Conservation (phyloP, 2,329 filamentous ascomycete species). For the Cytospora paraplurivora region DNA sequence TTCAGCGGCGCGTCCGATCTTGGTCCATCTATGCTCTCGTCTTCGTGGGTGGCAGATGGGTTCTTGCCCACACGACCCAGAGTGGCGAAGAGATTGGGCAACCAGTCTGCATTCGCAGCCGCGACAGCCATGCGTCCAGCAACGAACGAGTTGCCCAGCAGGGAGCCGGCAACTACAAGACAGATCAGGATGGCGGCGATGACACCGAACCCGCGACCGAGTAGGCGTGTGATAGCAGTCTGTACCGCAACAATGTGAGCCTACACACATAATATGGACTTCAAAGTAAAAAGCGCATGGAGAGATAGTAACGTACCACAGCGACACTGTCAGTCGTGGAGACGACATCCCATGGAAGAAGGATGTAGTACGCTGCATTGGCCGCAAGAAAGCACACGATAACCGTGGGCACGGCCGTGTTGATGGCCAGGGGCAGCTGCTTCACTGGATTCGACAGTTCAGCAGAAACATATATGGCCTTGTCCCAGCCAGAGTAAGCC, state of each 20-base stretch:
- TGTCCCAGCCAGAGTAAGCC: conserved; percentile 70
- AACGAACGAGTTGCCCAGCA: conserved; percentile 65
- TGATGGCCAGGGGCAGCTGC: conserved; percentile 63
- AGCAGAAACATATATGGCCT: conserved; percentile 59
- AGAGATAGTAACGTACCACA: too few relatives aligned
- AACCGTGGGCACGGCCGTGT: conserved; percentile 61
- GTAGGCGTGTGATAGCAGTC: conserved; percentile 57
- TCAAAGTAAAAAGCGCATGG: too few relatives aligned
- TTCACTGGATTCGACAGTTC: conserved; percentile 53
- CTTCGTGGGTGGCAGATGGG: conserved; percentile 7
- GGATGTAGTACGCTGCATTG: conserved; percentile 64
- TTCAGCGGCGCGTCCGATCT: conserved; percentile 56
- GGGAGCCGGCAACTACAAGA: conserved; percentile 61
- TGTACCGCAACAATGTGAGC: conserved; percentile 33
- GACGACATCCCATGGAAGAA: conserved; percentile 61
- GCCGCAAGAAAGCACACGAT: conserved; percentile 61
- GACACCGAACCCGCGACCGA: conserved; percentile 57
- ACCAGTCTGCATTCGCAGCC: conserved; percentile 55
- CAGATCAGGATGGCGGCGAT: conserved; percentile 59
- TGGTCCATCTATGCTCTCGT: conserved; percentile 22
- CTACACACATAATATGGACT: too few relatives aligned
- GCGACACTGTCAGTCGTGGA: conserved; percentile 63
- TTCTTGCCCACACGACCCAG: conserved; percentile 47
- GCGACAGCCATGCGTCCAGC: conserved; percentile 63
- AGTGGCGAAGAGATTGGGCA: conserved; percentile 48